phyloP scores from a whole-genome alignment of 2,329 filamentous ascomycete genomes.

The Lachnellula occidentalis region DNA sequence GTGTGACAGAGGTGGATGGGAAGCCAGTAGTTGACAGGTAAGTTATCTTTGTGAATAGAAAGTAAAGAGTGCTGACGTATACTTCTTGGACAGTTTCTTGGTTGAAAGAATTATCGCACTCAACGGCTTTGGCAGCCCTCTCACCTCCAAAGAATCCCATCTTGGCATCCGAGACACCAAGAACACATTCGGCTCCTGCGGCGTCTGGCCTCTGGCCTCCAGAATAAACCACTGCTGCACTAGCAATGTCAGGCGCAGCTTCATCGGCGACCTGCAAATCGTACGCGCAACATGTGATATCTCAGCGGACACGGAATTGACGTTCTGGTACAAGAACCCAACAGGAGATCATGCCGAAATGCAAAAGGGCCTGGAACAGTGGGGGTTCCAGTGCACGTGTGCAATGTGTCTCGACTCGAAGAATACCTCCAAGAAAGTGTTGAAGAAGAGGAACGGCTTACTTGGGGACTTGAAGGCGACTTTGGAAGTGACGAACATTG shows the following conservation, averaged over 20 bases:
- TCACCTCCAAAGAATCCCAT: constrained; percentile 6
- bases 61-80: background rate
- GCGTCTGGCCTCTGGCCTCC: constrained; percentile 15
- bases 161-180: background rate
- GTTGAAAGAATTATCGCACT: constrained; percentile 8
- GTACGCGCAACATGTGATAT: constrained; percentile 12
- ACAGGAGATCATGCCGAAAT: constrained; percentile 4
- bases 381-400: constrained; percentile 13
- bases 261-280: constrained; percentile 16
- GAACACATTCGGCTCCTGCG: constrained; percentile 9
- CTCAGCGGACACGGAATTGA: constrained; percentile 12
- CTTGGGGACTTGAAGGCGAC: constrained; percentile 3
- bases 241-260: constrained; percentile 14
- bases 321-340: constrained; percentile 8
- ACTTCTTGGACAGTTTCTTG: constrained; percentile 3
- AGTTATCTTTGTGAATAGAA: background rate
- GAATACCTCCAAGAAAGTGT: background rate
- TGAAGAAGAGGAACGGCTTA: constrained; percentile 3
- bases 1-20: background rate
- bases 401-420: constrained; percentile 9
- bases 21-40: constrained; percentile 12
- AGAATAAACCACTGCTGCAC: constrained; percentile 21
- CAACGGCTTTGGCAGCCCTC: constrained; percentile 13
- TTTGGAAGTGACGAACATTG: constrained; percentile 1
- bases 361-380: constrained; percentile 5